Conservation (phyloP, 2,329 filamentous ascomycete species). For the Dothistroma pini region DNA sequence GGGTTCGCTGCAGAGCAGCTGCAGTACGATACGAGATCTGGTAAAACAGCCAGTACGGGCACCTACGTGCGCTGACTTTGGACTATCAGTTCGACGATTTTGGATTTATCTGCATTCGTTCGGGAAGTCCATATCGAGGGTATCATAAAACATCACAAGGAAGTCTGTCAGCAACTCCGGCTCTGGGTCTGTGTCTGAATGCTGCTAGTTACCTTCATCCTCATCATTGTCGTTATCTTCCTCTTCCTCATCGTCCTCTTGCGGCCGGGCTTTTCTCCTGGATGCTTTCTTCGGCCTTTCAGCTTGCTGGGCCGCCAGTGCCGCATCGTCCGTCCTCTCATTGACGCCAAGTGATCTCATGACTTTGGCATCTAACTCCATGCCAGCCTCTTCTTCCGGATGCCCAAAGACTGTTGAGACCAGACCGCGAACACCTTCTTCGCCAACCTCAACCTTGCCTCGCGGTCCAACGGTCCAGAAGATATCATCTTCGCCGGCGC, state of each 20-base stretch:
- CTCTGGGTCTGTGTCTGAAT: background rate
- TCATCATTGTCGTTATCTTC: constrained; percentile 18
- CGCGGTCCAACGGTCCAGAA: constrained; percentile 83
- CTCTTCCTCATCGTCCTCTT: constrained; percentile 11
- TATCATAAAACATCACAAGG: background rate
- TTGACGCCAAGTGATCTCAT: constrained; percentile 33
- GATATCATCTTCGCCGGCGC: constrained; percentile 66
- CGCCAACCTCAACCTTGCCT: constrained; percentile 78
- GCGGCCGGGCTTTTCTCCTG: constrained; percentile 5
- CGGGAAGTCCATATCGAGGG: background rate
- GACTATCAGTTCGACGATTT: background rate
- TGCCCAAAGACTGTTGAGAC: constrained; percentile 55
- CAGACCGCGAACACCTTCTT: constrained; percentile 69
- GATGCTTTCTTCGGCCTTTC: constrained; percentile 3
- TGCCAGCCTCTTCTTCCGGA: constrained; percentile 25
- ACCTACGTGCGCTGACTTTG: background rate
- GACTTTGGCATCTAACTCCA: constrained; percentile 35
- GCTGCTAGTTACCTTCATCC: constrained; percentile 15
- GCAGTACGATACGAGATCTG: background rate
- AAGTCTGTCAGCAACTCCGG: background rate
- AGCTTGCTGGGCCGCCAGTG: constrained; percentile 2
- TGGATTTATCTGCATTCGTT: background rate
- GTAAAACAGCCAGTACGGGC: background rate
- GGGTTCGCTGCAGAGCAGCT: constrained; percentile 1
- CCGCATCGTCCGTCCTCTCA: constrained; percentile 9